Base-by-base conservation (phyloP, 176 grass and related monocot genomes). In the Musa schizocarpa region DNA sequence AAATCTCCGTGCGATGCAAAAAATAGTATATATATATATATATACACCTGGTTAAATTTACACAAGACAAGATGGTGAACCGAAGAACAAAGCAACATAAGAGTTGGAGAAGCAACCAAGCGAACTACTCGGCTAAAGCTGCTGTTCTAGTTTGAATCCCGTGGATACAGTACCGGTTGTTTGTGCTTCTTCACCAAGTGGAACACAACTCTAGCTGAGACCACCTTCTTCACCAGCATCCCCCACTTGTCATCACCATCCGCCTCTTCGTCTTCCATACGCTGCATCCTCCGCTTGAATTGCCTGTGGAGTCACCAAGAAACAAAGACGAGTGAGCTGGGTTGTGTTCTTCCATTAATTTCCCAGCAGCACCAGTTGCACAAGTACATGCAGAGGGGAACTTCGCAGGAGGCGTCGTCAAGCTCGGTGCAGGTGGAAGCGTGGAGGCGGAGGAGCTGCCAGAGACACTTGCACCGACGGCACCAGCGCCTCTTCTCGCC, bases 401-500 rank as follows among this genome's bases (percentile, higher is more conserved):
- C 88, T 63, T 87, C 74, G 86, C 92, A 96, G 7, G 77, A 8
- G 13, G 13, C 16, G n/a, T 59, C 56, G 56, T 74, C 58, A 1
- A 63, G 72, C 6, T 12, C 75, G 68, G 77, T 74, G 24, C 92
- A 96, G 82, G 92, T 79, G 61, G 82, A 87, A 4, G 92, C 72
- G 85, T 96, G 92, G 56, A 96, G 92, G 54, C 84, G 84, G 62
- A 96, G 92, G 71, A 96, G 80, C 75, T 96, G 86, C 92, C 84
- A 92, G 84, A 87, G 92, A 65, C 89, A 84, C 72, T 83, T 83
- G 86, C 92, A 96, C 3, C 82, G 77, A 1, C 78, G 12, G 92
- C 92, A 96, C 82, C 71, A 5, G 50, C 11, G 71, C 51, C 52
- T 50, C 51, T 56, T 87, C 56, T 65, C 74, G 80, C 81, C 69